Base-by-base conservation (phyloP, 768 basidiomycete species). In the Pisolithus sp. region DNA sequence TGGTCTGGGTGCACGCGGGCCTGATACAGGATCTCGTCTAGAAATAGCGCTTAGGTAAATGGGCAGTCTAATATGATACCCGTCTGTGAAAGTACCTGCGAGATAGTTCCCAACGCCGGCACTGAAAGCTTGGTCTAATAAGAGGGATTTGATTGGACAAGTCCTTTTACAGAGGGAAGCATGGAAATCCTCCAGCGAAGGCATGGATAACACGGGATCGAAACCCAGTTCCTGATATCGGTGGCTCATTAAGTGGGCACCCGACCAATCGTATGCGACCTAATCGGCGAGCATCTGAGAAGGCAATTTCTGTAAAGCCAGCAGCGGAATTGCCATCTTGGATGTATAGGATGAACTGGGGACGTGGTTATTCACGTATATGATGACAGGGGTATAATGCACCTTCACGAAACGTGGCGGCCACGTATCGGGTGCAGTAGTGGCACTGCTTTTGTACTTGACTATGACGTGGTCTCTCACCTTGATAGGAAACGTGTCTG, bases 81-180 rank as follows among this genome's bases (percentile, higher is more conserved):
- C 24, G 44, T 23, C 36, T 40, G 28, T 26, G 50, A 53, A 48
- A 60, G 66, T 60, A 81, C 85, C 86, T 59, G 88, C 87, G 18
- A 90, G 79, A 83, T 87, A 90, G 62, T 90, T 91, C 4, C 89
- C 85, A 9, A 91, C 79, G 1, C 89, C 89, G 10, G 87, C 86
- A 55, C 79, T 85, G 69, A 90, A 89, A 0, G 83, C 79, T 63
- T 90, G 87, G 64, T 90, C 82, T 39, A 89, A 74, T 13, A 90
- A 72, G n/a, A 91, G 72, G 1, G 83, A 81, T 60, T 89, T 90
- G 51, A 86, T 75, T 4, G 87, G 81, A 51, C 83, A 83, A 4
- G 75, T 68, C 49, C 84, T 76, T 57, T 77, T 84, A 21, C 64
- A 62, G 26, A 86, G 71, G 17, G 71, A 55, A 0, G 61, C 49